These are phyloP conservation scores for Dioscorea alata DNA, from an alignment of 106 monocot genomes.

Conservation along the genomic window DNA sequence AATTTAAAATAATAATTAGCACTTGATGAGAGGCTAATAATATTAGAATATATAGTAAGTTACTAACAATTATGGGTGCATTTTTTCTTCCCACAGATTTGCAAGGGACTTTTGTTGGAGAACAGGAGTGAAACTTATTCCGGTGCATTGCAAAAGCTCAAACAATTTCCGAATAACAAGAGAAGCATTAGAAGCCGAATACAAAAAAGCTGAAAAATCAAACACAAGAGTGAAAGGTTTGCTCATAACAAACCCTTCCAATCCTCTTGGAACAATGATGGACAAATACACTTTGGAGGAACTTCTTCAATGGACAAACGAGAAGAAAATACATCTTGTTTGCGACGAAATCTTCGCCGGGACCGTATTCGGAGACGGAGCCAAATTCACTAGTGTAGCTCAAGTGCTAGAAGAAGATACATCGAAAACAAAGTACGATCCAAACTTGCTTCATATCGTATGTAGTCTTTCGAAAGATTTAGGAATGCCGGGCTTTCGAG, in stretches of 20 bases:
- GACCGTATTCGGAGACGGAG: constrained; percentile 12
- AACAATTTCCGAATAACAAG: constrained; percentile 47
- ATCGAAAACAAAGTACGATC: constrained; percentile 1
- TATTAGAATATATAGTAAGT: too few species aligned
- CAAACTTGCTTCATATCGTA: constrained; percentile 45
- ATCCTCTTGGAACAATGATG: constrained; percentile 44
- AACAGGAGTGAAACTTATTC: constrained; percentile 49
- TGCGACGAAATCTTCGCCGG: constrained; percentile 57
- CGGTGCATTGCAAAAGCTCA: constrained; percentile 44
- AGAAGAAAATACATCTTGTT: constrained; percentile 53
- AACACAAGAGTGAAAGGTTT: constrained; percentile 48
- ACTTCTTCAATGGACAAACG: constrained; percentile 25
- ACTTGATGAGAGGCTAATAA: neutral
- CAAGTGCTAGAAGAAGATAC: constrained; percentile 27
- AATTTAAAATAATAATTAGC: too few species aligned
- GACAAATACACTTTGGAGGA: constrained; percentile 10
- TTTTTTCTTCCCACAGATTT: constrained; percentile 29
- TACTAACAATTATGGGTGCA: neutral
- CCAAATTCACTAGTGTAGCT: constrained; percentile 29
- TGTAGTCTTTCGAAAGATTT: constrained; percentile 76
- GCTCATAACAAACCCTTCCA: constrained; percentile 58
- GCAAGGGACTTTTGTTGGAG: constrained; percentile 70
- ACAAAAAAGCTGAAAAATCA: constrained; percentile 11
- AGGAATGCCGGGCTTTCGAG: constrained; percentile 69
- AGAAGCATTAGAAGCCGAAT: constrained; percentile 38